These are phyloP conservation scores for Talaromyces sp. DNA, from an alignment of 2,329 filamentous ascomycete genomes.

Conservation along the genomic window DNA sequence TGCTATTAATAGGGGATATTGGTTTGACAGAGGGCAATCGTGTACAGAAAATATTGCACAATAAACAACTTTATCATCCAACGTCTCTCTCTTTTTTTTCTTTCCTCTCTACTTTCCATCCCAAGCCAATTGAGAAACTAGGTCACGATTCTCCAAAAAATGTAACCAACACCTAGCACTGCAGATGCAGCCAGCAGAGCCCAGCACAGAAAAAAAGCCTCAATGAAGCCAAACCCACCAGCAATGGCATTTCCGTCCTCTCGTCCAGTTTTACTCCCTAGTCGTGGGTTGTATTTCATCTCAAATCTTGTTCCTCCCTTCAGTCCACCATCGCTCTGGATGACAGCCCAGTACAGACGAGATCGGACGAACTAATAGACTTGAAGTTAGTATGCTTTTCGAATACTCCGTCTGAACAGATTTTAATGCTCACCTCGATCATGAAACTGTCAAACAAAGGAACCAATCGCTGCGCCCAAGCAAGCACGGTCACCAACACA, in stretches of 20 bases:
- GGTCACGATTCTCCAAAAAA: not conserved
- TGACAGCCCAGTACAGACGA: slow-evolving; percentile 22
- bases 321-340: slow-evolving; percentile 22
- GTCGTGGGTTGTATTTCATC: slow-evolving; percentile 28
- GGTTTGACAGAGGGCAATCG: slow-evolving; percentile 5
- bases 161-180: not conserved
- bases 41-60: not conserved
- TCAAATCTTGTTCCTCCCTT: slow-evolving; percentile 21
- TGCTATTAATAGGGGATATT: slow-evolving; percentile 9
- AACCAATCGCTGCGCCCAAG: slow-evolving; percentile 20
- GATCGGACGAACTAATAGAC: slow-evolving; percentile 9
- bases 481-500: slow-evolving; percentile 25
- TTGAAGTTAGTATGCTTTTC: not conserved
- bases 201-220: not conserved
- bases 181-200: not conserved
- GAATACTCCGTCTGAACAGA: not conserved
- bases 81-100: too few relatives aligned
- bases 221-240: not conserved
- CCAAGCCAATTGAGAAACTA: not conserved
- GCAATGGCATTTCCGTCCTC: not conserved
- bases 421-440: slow-evolving; percentile 15
- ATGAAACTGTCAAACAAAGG: slow-evolving; percentile 21
- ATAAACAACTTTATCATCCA: not conserved
- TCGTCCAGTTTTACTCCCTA: slow-evolving; percentile 3
- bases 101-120: too few relatives aligned